These are phyloP conservation scores for Mycena epipterygia DNA, from an alignment of 768 basidiomycete species.

Conservation along the genomic window DNA sequence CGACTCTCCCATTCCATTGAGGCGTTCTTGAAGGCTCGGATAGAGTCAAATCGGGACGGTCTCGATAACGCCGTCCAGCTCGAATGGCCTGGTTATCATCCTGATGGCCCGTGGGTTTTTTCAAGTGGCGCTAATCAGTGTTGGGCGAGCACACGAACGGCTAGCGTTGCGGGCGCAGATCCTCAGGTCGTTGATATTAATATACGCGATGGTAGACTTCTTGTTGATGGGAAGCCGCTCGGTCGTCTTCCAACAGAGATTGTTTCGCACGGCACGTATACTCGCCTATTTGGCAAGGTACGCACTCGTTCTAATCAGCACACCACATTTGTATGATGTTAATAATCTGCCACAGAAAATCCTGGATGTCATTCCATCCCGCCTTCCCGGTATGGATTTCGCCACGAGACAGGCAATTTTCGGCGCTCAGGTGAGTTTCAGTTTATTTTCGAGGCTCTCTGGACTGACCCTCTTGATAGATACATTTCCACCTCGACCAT, in stretches of 20 bases:
- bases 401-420: conserved; percentile 39
- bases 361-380: conserved; percentile 51
- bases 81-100: conserved; percentile 48
- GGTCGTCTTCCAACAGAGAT: conserved; percentile 54
- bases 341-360: conserved; percentile 41
- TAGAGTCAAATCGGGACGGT: conserved; percentile 35
- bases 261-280: conserved; percentile 48
- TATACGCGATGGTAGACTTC: conserved; percentile 54
- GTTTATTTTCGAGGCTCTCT: background rate
- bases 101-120: conserved; percentile 22
- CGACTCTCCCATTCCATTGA: conserved; percentile 49
- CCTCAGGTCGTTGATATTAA: conserved; percentile 54
- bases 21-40: conserved; percentile 24
- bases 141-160: conserved; percentile 46
- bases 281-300: conserved; percentile 53
- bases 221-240: conserved; percentile 58
- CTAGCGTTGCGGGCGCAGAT: conserved; percentile 10
- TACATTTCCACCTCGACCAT: conserved; percentile 44
- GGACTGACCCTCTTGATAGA: conserved; percentile 37
- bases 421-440: conserved; percentile 37
- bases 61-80: conserved; percentile 46
- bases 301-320: conserved; percentile 10
- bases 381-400: conserved; percentile 51
- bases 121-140: conserved; percentile 33
- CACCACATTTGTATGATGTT: background rate